phyloP scores from a whole-genome alignment of 352 stramenopile species.

The Globisporangium middletonii region DNA sequence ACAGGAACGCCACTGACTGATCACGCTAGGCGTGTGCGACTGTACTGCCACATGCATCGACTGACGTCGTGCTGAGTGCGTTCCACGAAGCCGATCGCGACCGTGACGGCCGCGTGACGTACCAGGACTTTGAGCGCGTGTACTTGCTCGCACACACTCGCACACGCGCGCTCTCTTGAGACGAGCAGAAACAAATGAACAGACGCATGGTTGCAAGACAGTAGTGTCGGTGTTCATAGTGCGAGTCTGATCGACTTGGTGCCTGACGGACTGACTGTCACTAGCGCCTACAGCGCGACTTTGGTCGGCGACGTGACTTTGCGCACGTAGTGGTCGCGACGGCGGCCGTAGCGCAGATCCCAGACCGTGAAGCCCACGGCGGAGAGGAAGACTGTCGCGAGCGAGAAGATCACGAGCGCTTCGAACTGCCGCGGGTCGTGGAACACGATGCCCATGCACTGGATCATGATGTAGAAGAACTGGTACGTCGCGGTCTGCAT shows the following conservation, averaged over 20 bases:
- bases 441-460: slow-evolving; percentile 42
- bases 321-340: slow-evolving; percentile 29
- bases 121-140: slow-evolving; percentile 14
- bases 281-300: neutral
- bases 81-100: slow-evolving; percentile 59
- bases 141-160: neutral
- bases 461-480: slow-evolving; percentile 58
- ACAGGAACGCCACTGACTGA: no score
- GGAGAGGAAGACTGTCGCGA: slow-evolving; percentile 33
- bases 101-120: slow-evolving; percentile 26
- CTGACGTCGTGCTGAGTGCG: slow-evolving; percentile 18
- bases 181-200: no score
- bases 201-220: no score
- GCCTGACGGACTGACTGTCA: no score
- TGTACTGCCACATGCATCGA: slow-evolving; percentile 26
- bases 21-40: slow-evolving; percentile 25
- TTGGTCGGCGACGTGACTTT: neutral
- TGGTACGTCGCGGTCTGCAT: slow-evolving; percentile 64
- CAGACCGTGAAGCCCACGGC: slow-evolving; percentile 49
- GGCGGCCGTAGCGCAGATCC: slow-evolving; percentile 38
- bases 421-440: slow-evolving; percentile 49
- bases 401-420: slow-evolving; percentile 46
- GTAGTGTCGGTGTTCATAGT: no score
- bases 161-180: neutral
- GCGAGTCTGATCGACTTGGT: no score